Evolutionary conservation across 306 rosid species (phyloP), one percentile per base, ranked within the genome.

Genomic region (Trifolium subterraneum): DNA sequence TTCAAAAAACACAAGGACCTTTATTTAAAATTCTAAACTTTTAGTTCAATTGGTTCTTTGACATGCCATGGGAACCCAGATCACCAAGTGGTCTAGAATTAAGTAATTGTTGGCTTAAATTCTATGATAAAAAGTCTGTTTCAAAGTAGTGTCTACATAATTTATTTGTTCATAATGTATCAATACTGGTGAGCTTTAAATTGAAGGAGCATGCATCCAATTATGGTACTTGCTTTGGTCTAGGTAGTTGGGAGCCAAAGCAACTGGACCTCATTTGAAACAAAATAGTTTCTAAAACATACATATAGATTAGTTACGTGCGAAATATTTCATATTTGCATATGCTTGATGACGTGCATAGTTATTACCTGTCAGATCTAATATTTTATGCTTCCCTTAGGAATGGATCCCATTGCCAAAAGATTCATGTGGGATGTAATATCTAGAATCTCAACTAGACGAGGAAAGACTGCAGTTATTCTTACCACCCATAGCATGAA

Each of bases 341-440:
- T 64, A 39, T 58, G 42, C 80, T 69, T 51, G 72, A 80, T 73
- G 64, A 69, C 61, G 33, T 77, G 76, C 42, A 35, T 68, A 69
- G 65, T 29, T 20, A 62, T 19, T 35, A 23, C 55, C 67, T 59
- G 27, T 74, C 68, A 11, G 38, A 14, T 18, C 66, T 65, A 54
- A 78, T 79, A 51, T 47, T 56, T 75, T 18, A 39, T 78, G 22
- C 19, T 86, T 69, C 41, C 56, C 20, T 42, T 70, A 93, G 97
- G 98, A 70, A 93, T 93, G 98, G 98, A 93, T 78, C 98, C 98
- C 66, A 83, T 91, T 74, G 98, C 98, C 81, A 93, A 93, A 83
- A 85, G 98, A 16, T 91, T 93, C 83, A 93, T 93, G 98, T 93
- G 98, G 97, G 98, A 93, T 74, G 98, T 93, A 72, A 93, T 93